These are phyloP conservation scores for Trichoderma reesei DNA, from an alignment of 495 filamentous ascomycete genomes.

Conservation along the genomic window DNA sequence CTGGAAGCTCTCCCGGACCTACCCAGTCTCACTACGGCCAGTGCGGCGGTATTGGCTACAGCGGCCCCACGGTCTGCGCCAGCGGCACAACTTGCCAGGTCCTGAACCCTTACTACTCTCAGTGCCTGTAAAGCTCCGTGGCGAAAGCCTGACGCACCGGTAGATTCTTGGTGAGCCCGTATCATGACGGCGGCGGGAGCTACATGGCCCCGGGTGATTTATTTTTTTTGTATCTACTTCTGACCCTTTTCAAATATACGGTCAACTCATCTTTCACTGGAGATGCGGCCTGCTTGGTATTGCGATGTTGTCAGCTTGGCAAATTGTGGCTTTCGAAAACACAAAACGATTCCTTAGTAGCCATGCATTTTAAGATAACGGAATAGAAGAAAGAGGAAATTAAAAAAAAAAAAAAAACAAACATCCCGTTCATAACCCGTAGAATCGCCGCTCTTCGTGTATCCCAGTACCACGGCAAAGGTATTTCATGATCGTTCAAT, in stretches of 20 bases:
- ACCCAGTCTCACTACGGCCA: slow-evolving; percentile 23
- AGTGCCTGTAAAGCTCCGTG: slow-evolving; percentile 26
- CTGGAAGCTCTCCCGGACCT: slow-evolving; percentile 14
- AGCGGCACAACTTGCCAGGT: slow-evolving; percentile 22
- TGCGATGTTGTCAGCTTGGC: not conserved
- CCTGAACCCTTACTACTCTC: slow-evolving; percentile 30
- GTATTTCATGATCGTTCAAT: too few relatives aligned
- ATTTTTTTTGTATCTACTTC: not conserved
- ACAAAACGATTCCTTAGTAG: not conserved
- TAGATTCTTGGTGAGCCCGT: not conserved
- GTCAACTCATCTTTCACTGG: not conserved
- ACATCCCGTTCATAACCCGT: too few relatives aligned
- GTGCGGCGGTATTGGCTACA: slow-evolving; percentile 39
- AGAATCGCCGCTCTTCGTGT: too few relatives aligned
- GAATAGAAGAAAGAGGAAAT: not conserved
- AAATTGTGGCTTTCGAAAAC: not conserved
- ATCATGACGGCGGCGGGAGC: too few relatives aligned
- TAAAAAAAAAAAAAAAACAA: not conserved
- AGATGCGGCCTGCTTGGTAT: not conserved
- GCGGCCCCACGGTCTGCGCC: slow-evolving; percentile 33
- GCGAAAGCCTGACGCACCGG: not conserved
- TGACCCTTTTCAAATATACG: not conserved
- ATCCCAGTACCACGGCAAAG: too few relatives aligned
- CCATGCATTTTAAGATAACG: not conserved
- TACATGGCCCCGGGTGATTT: not conserved